These are phyloP conservation scores for Ettlia oleoabundans DNA, from an alignment of 139 green algal genomes.

Conservation along the genomic window DNA sequence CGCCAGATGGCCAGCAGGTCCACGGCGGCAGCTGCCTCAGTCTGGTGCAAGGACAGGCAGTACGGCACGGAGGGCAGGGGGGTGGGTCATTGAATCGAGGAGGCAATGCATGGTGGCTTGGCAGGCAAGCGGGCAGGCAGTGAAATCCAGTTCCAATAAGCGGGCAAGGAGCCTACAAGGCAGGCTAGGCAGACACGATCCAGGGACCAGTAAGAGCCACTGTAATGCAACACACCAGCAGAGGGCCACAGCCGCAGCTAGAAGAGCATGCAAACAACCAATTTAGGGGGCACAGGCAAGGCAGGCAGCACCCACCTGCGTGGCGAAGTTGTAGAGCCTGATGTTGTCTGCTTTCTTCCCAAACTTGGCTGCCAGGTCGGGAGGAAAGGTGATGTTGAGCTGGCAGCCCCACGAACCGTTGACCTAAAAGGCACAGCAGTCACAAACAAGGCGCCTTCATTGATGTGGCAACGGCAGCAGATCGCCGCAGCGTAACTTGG, in stretches of 20 bases:
- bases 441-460: background rate
- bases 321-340: background rate
- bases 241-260: background rate
- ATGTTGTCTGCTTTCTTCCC: background rate
- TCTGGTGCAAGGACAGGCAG: background rate
- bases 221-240: background rate
- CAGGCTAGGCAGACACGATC: no score
- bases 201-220: no score
- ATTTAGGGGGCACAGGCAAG: background rate
- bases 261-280: background rate
- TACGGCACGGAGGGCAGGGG: background rate
- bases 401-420: background rate
- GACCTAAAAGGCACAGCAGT: background rate
- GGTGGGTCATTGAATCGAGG: background rate
- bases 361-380: background rate
- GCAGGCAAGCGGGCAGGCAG: background rate
- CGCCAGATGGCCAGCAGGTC: conserved; percentile 19
- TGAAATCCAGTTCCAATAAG: no score
- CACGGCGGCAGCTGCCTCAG: background rate
- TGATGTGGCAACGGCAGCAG: background rate
- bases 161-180: no score
- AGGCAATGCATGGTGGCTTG: background rate
- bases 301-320: background rate
- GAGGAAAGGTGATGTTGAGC: background rate
- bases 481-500: no score